Evolutionary conservation across 768 basidiomycete genomes (phyloP), one percentile per base, ranked within the genome.

Genomic region (Termitomyces sp.): DNA sequence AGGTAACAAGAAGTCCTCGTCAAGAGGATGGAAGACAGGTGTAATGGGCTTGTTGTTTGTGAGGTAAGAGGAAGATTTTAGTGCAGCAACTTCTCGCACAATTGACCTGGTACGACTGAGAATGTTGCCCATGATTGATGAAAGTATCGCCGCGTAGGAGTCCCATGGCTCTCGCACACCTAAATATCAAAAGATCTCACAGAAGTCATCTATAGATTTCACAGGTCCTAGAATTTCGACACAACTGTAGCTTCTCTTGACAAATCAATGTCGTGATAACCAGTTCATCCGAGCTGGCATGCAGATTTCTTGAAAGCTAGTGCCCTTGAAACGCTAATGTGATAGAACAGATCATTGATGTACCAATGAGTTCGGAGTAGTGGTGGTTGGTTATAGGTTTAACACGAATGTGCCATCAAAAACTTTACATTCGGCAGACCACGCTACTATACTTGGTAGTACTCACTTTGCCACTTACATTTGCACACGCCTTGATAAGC

Each of bases 1-100:
- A 7, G 57, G 41, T 38, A 61, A 1, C 30, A 57, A 48, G 17
- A 52, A 45, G 44, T 53, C 19, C 43, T 60, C 54, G 28, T 40
- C 5, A n/a, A 56, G 43, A 15, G 17, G 17, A 35, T 54, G 58
- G 4, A 40, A 19, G 7, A 55, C 38, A 35, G 54, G 58, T 26
- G 48, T 21, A 21, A n/a, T 11, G 15, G 28, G n/a, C 30, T 31
- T 31, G 43, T n/a, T 7, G 21, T 6, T 23, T 23, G 6, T 31
- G 7, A 31, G 30, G 11, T 30, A 17, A 43, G 42, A 47, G 31
- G 19, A 48, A 7, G 11, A n/a, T 9, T 10, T 31, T 31, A 17
- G 46, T n/a, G 43, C 21, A 44, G 21, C 12, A 6, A 23, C 43
- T 44, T 12, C 43, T 44, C 12, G 43, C 21, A 44, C 11, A 43